Base-by-base conservation (phyloP, 371 early-diverging fungal genomes). In the Nematocida sp. region DNA sequence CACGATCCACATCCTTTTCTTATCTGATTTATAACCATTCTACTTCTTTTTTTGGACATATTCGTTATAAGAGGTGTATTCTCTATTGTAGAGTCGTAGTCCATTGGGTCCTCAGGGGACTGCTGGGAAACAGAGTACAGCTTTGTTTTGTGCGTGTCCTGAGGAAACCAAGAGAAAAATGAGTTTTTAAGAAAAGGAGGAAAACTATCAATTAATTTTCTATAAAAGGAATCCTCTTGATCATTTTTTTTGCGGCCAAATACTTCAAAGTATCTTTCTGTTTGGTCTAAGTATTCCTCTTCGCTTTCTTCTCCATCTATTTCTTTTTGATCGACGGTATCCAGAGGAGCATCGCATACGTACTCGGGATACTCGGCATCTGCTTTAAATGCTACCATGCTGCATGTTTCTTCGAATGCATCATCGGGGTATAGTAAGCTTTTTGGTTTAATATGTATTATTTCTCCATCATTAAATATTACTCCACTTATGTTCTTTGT, bases 361-460 rank as follows among this genome's bases (percentile, higher is more conserved):
- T n/a, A n/a, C n/a, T 45, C 45, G 13, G 20, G 45, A 45, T 13
- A 13, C 66, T 66, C 66, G 25, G 47, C 55, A 54, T 7, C 45
- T 13, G 45, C 45, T 45, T 20, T 13, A 45, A 45, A 45, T 13
- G 45, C 45, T 20, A 45, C 45, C 45, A 45, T 13, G 45, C 20
- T 20, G 20, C 45, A 13, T 45, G 13, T 13, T 45, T 45, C 20
- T 13, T 45, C 45, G 13, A 45, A 45, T 13, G 13, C 20, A 45
- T 45, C 45, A 20, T 13, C 45, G 13, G 13, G 45, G 47, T 49
- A 64, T 20, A 16, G 13, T 30, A 3, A 45, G 28, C 38, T n/a
- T 36, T 50, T 71, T 2, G 75, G 75, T 60, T 71, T 71, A 25
- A 71, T 71, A 26, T 71, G 75, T 16, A 71, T 71, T n/a, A 71